Base-by-base conservation (phyloP, 2,329 filamentous ascomycete species). In the Camillea tinctor region DNA sequence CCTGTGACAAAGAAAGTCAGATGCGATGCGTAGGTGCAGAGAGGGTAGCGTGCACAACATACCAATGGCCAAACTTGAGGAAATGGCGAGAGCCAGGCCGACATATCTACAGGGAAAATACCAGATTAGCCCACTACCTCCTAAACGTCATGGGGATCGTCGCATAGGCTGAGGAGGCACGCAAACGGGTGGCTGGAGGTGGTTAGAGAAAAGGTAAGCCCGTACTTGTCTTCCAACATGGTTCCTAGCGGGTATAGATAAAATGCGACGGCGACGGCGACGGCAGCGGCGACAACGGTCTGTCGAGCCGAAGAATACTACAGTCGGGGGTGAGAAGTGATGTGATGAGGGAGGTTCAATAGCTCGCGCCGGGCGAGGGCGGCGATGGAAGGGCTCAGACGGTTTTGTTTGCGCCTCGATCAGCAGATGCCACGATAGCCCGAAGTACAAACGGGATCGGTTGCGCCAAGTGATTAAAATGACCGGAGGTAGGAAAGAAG, bases 41-140 rank as follows among this genome's bases (percentile, higher is more conserved):
- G 57, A 51, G 50, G 22, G 53, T 15, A 55, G 58, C 24, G 19
- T 21, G 23, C 44, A 60, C 55, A 61, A 75, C 82, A 70, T 84
- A 90, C 89, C 90, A 77, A 93, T 93, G 66, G 88, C 89, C 72
- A 92, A 79, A 68, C 89, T 91, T 44, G 88, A 91, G 63, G 83
- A 82, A 73, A 93, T 88, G 81, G 90, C 90, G 76, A 93, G 78
- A 62, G 85, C 86, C 77, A 93, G 80, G 72, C 90, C 90, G 71
- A 93, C 86, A 73, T 92, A 93, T 81, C 90, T 92, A 72, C 63
- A 64, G 22, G 55, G 61, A 36, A 58, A 57, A 50, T 64, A 30
- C 59, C 24, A 58, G 60, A 71, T 78, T 66, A 79, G 76, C 69
- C 62, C 55, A 57, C 54, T 44, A 48, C 36, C 36, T 61, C 59